Percentiles rank a stretch among this genome's conserved stretches.
Conservation (phyloP, 2,329 filamentous ascomycete genomes). For the Alternaria ventricosa region DNA sequence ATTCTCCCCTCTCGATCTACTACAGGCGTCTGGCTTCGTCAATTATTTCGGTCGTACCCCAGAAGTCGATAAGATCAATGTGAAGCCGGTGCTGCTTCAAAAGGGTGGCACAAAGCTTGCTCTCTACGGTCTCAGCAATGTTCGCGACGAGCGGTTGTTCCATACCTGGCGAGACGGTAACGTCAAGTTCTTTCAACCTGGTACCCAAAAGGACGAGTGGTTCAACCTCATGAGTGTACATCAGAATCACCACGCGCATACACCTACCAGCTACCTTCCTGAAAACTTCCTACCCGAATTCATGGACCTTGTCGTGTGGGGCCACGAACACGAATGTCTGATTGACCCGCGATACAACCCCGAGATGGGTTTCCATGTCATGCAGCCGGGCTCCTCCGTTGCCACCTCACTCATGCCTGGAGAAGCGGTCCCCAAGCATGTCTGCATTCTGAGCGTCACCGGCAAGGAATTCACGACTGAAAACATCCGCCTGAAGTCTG, state of each 20-base stretch:
- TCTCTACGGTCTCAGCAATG: conserved; percentile 92
- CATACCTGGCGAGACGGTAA: conserved; percentile 91
- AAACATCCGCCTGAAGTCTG: conserved; percentile 82
- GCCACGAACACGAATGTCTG: conserved; percentile 94
- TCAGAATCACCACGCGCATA: conserved; percentile 94
- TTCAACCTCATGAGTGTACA: conserved; percentile 96
- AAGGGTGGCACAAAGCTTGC: conserved; percentile 94
- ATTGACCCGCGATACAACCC: conserved; percentile 85
- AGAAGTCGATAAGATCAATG: conserved; percentile 89
- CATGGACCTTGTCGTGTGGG: conserved; percentile 92
- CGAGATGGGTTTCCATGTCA: conserved; percentile 91
- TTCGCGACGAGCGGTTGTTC: conserved; percentile 92
- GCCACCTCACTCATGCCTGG: conserved; percentile 90
- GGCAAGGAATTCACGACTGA: conserved; percentile 82
- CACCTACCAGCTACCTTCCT: conserved; percentile 89
- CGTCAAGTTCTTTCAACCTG: conserved; percentile 90
- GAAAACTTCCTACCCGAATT: conserved; percentile 93
- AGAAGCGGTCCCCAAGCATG: conserved; percentile 89
- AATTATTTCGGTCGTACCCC: conserved; percentile 96
- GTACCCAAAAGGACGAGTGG: conserved; percentile 83
- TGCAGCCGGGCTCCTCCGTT: conserved; percentile 96
- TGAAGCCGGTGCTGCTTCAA: conserved; percentile 90
- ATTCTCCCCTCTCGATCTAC: conserved; percentile 85
- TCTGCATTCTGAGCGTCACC: conserved; percentile 82
- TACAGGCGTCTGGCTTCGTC: conserved; percentile 88